These are phyloP conservation scores for Aspergillus oerlinghausenensis DNA, from an alignment of 2,329 filamentous ascomycete species.

Conservation along the genomic window DNA sequence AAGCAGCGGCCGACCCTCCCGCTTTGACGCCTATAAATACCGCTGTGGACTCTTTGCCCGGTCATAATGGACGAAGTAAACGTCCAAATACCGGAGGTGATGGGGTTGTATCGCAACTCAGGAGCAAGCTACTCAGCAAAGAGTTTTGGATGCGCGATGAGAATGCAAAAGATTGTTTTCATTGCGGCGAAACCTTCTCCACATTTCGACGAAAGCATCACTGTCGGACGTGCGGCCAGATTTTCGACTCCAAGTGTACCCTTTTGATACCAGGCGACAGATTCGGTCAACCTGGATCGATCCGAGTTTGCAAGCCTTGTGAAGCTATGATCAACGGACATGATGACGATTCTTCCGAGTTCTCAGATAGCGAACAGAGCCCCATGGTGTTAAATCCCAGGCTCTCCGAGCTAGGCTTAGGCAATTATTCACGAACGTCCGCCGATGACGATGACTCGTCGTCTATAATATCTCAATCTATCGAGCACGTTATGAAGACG, in stretches of 20 bases:
- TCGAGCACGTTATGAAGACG: conserved; percentile 45
- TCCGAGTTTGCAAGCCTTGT: conserved; percentile 90
- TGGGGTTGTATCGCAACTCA: conserved; percentile 58
- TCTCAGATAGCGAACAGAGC: conserved; percentile 68
- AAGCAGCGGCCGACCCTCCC: conserved; percentile 43
- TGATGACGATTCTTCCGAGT: conserved; percentile 86
- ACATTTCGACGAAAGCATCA: conserved; percentile 96
- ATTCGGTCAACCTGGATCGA: conserved; percentile 78
- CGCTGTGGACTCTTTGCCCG: conserved; percentile 17
- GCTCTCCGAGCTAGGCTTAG: conserved; percentile 54
- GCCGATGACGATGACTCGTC: conserved; percentile 46
- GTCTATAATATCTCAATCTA: conserved; percentile 43
- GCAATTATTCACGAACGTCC: conserved; percentile 37
- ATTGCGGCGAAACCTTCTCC: conserved; percentile 83
- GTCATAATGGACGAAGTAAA: conserved; percentile 15
- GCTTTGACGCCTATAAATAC: conserved; percentile 29
- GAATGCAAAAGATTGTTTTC: conserved; percentile 94
- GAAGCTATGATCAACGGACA: conserved; percentile 86
- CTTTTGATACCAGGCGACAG: conserved; percentile 80
- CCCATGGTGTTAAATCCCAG: conserved; percentile 60
- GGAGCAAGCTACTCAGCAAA: conserved; percentile 82
- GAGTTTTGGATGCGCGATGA: conserved; percentile 99
- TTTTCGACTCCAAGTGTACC: conserved; percentile 96
- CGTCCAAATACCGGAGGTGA: conserved; percentile 18
- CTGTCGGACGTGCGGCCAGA: conserved; percentile 91